Conservation (phyloP, 169 alveolate genomes). For the Sarcocystis neurona region DNA sequence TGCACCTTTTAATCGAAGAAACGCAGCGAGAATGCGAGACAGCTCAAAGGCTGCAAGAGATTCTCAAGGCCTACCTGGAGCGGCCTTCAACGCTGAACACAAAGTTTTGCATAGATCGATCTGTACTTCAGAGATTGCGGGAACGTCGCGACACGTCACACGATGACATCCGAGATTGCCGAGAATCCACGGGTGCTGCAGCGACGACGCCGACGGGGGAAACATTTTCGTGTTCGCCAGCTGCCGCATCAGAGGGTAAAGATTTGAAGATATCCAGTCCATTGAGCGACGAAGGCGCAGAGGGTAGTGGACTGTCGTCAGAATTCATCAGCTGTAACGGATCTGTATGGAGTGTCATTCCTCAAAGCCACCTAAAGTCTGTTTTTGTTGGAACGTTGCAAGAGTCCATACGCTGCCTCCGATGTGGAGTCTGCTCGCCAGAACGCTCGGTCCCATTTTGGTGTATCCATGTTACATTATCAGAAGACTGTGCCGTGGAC, state of each 20-base stretch:
- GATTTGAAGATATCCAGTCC: background rate
- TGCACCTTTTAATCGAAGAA: background rate
- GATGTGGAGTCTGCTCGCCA: constrained; percentile 7
- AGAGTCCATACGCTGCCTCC: background rate
- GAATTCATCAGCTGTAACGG: background rate
- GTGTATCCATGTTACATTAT: background rate
- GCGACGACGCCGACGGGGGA: background rate
- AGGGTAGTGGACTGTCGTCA: background rate
- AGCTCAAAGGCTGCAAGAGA: background rate
- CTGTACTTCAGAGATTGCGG: background rate
- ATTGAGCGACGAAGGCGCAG: background rate
- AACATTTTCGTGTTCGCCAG: background rate
- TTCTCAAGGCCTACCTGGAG: background rate
- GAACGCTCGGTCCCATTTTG: background rate
- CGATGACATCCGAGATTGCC: background rate
- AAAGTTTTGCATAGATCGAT: background rate
- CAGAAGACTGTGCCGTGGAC: background rate
- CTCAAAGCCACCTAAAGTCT: background rate
- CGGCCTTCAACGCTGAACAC: background rate
- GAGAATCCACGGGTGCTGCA: background rate
- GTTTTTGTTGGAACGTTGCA: background rate
- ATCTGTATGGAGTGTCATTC: background rate
- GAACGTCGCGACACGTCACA: background rate
- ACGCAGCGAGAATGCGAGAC: background rate
- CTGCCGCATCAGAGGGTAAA: background rate